Conservation (phyloP, 768 basidiomycete species). For the Lactarius tabidus region DNA sequence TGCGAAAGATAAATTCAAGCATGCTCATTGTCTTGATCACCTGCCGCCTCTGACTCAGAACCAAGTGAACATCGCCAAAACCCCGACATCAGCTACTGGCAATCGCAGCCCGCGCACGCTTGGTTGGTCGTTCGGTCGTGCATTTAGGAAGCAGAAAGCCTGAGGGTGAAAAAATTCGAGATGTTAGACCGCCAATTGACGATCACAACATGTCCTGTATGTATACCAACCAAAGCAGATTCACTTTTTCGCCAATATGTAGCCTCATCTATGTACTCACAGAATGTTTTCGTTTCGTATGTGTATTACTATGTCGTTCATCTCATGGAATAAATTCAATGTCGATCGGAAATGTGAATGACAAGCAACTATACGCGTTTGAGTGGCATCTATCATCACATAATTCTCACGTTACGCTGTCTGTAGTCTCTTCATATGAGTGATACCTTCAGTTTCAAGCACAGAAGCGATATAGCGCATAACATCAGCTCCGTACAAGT, state of each 20-base stretch:
- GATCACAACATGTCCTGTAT: background rate
- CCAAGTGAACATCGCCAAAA: background rate
- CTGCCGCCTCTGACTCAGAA: background rate
- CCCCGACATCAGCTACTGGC: background rate
- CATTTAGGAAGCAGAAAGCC: conserved; percentile 10
- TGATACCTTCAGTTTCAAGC: background rate
- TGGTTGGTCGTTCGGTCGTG: conserved; percentile 15
- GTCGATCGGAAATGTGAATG: background rate
- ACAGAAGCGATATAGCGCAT: background rate
- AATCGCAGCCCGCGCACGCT: conserved; percentile 1
- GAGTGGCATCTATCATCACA: no score
- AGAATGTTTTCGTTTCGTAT: background rate
- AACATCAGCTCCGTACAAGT: no score
- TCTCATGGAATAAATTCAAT: background rate
- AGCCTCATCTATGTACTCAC: background rate
- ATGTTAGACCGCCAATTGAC: background rate
- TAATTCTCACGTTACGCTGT: no score
- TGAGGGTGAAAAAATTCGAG: conserved; percentile 1
- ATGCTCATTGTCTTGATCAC: conserved; percentile 21
- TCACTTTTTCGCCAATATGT: background rate
- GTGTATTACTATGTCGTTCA: background rate
- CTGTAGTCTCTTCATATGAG: no score
- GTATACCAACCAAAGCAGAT: background rate
- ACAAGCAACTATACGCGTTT: background rate
- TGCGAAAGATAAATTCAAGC: conserved; percentile 18